phyloP scores from a whole-genome alignment of 2,329 filamentous ascomycete genomes.

The Verticillium albo-atrum region DNA sequence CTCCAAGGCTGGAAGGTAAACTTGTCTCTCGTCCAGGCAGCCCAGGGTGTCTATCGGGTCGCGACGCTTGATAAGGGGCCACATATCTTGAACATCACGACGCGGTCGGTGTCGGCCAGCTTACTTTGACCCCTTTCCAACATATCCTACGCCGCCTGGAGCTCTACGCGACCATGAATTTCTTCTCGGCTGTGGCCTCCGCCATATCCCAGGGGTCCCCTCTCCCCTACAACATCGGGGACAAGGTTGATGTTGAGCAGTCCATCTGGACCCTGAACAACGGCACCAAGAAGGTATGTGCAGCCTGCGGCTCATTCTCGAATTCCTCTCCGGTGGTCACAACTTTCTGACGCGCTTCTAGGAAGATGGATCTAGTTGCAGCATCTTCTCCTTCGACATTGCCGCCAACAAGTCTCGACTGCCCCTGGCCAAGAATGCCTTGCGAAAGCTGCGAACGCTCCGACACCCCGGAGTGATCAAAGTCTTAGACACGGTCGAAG shows the following conservation, averaged over 20 bases:
- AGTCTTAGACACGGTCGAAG: constrained; percentile 91
- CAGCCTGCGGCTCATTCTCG: background rate
- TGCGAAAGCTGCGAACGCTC: constrained; percentile 89
- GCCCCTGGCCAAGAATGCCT: constrained; percentile 85
- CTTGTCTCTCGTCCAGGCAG: constrained; percentile 2
- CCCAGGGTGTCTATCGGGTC: background rate
- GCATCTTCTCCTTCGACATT: constrained; percentile 94
- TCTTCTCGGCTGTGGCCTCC: constrained; percentile 92
- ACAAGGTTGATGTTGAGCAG: constrained; percentile 85
- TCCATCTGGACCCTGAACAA: constrained; percentile 97
- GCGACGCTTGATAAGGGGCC: background rate
- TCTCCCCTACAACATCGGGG: constrained; percentile 89
- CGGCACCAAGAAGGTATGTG: constrained; percentile 77
- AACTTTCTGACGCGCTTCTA: constrained; percentile 29
- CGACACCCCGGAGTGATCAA: constrained; percentile 93
- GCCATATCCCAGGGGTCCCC: constrained; percentile 93
- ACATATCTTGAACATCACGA: background rate
- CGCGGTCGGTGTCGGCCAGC: background rate
- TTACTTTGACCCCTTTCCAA: background rate
- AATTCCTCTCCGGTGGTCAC: background rate
- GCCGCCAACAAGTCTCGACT: constrained; percentile 73
- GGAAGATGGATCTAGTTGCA: constrained; percentile 93
- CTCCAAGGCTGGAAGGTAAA: background rate
- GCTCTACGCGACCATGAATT: constrained; percentile 65
- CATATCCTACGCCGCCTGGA: background rate